Evolutionary conservation across 352 stramenopile genomes (phyloP).

Genomic region (Pythium diclinum): DNA sequence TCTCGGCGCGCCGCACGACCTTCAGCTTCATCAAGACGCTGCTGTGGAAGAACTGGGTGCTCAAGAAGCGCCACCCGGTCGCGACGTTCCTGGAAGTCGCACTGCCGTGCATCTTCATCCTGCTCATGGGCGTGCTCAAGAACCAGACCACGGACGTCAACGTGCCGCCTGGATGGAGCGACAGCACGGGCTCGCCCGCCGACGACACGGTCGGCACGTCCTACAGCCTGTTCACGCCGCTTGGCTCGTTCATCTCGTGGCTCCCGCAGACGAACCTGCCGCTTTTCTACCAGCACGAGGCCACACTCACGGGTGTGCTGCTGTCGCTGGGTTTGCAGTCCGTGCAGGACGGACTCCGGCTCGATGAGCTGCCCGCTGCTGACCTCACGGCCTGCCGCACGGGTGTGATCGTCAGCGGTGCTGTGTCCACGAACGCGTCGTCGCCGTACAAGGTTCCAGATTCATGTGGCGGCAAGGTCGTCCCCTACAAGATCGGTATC

Average conservation of each 20-base stretch:
- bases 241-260: slow-evolving; percentile 30
- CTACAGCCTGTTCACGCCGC: slow-evolving; percentile 55
- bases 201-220: slow-evolving; percentile 34
- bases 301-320: slow-evolving; percentile 48
- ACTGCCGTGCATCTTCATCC: slow-evolving; percentile 57
- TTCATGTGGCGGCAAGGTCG: slow-evolving; percentile 36
- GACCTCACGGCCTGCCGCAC: slow-evolving; percentile 32
- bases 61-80: slow-evolving; percentile 57
- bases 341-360: slow-evolving; percentile 32
- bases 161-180: slow-evolving; percentile 53
- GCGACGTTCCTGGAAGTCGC: slow-evolving; percentile 51
- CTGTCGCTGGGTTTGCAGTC: slow-evolving; percentile 47
- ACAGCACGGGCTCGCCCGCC: slow-evolving; percentile 18
- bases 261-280: slow-evolving; percentile 30
- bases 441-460: slow-evolving; percentile 39
- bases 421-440: slow-evolving; percentile 33
- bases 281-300: slow-evolving; percentile 55
- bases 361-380: slow-evolving; percentile 38
- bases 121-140: slow-evolving; percentile 60
- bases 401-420: slow-evolving; percentile 29
- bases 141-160: slow-evolving; percentile 38
- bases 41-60: slow-evolving; percentile 67
- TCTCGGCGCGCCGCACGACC: slow-evolving; percentile 28
- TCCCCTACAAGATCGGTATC: slow-evolving; percentile 62
- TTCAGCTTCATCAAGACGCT: slow-evolving; percentile 34